Evolutionary conservation across 805 yeast genomes (phyloP).

Genomic region (Wickerhamomyces bovis): DNA sequence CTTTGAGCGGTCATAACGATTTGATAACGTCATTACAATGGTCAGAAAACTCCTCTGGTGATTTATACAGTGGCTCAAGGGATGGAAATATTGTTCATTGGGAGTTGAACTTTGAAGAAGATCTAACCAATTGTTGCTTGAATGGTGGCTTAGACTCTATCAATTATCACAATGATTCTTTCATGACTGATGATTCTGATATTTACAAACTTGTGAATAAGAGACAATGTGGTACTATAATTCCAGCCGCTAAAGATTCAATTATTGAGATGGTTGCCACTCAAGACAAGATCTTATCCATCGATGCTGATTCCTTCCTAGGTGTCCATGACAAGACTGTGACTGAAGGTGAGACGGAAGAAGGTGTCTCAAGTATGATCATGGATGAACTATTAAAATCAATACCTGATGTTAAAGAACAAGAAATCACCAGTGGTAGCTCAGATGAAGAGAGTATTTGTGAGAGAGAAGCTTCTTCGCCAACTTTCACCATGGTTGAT

Average conservation of each 20-base stretch:
- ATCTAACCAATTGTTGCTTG: conserved; percentile 36
- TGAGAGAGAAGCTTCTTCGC: conserved; percentile 4
- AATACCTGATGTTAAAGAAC: conserved; percentile 5
- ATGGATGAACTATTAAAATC: conserved; percentile 19
- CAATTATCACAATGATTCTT: conserved; percentile 25
- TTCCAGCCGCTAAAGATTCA: conserved; percentile 52
- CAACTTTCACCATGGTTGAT: conserved; percentile 7
- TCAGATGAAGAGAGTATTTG: conserved; percentile 11
- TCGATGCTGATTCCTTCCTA: conserved; percentile 49
- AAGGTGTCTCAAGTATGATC: conserved; percentile 16
- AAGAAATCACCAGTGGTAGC: conserved; percentile 2
- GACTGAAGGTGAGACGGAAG: conserved; percentile 18
- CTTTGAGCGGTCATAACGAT: conserved; percentile 50
- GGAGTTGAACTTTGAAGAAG: conserved; percentile 41
- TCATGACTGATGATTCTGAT: conserved; percentile 17
- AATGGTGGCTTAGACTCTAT: conserved; percentile 42
- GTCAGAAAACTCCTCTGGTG: conserved; percentile 42
- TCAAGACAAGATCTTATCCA: conserved; percentile 37
- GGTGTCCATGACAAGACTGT: conserved; percentile 43
- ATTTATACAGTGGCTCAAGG: conserved; percentile 55
- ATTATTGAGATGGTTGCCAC: conserved; percentile 42
- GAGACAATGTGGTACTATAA: conserved; percentile 55
- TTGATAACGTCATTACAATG: conserved; percentile 54
- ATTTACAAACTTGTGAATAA: conserved; percentile 30
- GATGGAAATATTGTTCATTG: conserved; percentile 63